These are phyloP conservation scores for Aureobasidium uvarum DNA, from an alignment of 2,329 filamentous ascomycete genomes.

Conservation along the genomic window DNA sequence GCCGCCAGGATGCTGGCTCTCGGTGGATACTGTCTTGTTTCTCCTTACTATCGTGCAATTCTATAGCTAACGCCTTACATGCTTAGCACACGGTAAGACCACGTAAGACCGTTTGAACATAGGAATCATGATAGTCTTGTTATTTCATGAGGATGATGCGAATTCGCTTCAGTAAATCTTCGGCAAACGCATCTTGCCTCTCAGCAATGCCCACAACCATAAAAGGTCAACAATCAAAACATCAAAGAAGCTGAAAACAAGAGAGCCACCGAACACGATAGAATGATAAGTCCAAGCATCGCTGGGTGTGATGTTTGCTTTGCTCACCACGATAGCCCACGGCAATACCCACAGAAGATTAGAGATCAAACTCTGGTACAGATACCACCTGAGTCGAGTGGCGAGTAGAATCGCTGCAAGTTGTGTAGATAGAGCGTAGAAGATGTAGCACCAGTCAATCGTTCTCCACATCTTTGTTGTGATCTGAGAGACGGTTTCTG, in stretches of 20 bases:
- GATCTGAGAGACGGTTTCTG: conserved; percentile 57
- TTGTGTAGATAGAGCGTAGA: conserved; percentile 65
- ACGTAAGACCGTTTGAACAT: not conserved
- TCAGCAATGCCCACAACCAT: conserved; percentile 53
- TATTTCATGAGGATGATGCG: not conserved
- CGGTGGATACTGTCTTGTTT: too few relatives aligned
- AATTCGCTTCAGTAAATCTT: not conserved
- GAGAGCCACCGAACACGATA: conserved; percentile 64
- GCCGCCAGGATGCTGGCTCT: too few relatives aligned
- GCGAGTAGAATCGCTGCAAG: conserved; percentile 64
- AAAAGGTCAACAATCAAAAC: conserved; percentile 51
- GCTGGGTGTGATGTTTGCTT: conserved; percentile 46
- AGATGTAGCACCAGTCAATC: conserved; percentile 62
- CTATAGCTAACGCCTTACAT: too few relatives aligned
- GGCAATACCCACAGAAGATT: conserved; percentile 68
- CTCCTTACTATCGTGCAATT: too few relatives aligned
- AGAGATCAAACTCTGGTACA: conserved; percentile 64
- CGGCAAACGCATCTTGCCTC: conserved; percentile 42
- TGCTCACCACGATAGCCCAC: conserved; percentile 64
- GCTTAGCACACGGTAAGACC: too few relatives aligned
- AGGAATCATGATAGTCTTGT: not conserved
- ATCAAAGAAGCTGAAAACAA: conserved; percentile 65
- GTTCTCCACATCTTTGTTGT: conserved; percentile 64
- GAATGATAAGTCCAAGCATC: conserved; percentile 68
- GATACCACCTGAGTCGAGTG: conserved; percentile 64